These are phyloP conservation scores for Massospora cicadina DNA, from an alignment of 371 early-diverging fungal genomes.

Conservation along the genomic window DNA sequence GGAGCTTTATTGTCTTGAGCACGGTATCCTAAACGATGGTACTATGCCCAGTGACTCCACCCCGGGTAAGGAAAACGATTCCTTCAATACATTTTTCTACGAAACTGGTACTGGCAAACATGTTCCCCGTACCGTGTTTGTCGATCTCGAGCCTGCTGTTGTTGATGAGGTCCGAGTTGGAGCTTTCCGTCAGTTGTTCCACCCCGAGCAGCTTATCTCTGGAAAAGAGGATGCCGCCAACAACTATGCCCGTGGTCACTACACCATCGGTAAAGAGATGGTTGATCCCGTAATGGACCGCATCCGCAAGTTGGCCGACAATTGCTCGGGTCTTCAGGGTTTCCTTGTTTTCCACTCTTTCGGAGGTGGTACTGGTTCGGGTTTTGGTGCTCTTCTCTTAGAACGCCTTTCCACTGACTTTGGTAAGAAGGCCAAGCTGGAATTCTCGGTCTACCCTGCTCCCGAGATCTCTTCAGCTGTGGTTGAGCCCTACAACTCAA, in stretches of 20 bases:
- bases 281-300: constrained; percentile 93
- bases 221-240: constrained; percentile 99
- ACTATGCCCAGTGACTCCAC: constrained; percentile 36
- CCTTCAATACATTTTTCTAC: constrained; percentile 97
- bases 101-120: constrained; percentile 96
- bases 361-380: constrained; percentile 98
- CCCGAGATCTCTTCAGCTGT: constrained; percentile 97
- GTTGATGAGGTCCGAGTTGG: constrained; percentile 78
- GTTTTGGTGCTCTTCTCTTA: constrained; percentile 95
- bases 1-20: constrained; percentile 87
- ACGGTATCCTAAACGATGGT: constrained; percentile 71
- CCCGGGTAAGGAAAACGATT: constrained; percentile 85
- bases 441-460: constrained; percentile 98
- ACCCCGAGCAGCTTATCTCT: constrained; percentile 96
- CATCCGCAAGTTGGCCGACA: constrained; percentile 93
- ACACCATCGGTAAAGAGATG: constrained; percentile 97
- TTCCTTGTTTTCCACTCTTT: constrained; percentile 96
- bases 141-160: constrained; percentile 83
- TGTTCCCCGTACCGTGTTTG: constrained; percentile 96
- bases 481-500: constrained; percentile 97
- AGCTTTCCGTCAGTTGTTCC: constrained; percentile 84
- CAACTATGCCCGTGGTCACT: constrained; percentile 99
- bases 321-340: constrained; percentile 94
- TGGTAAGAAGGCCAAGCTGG: constrained; percentile 97
- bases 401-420: constrained; percentile 95